These are phyloP conservation scores for Salix viminalis DNA, from an alignment of 345 rosid genomes.

Conservation along the genomic window DNA sequence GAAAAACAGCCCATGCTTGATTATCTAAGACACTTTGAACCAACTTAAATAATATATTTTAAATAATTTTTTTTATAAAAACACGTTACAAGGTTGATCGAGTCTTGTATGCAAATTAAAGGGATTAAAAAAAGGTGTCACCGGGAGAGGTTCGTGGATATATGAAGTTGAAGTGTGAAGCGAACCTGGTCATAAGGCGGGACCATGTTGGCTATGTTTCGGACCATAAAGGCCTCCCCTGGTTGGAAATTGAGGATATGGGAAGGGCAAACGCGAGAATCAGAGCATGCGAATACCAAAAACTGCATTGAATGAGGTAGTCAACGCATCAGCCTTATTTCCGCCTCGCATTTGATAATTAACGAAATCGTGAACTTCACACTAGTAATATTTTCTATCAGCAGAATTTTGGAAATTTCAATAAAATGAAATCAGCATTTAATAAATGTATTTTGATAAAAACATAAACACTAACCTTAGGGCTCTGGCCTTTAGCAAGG, in stretches of 20 bases:
- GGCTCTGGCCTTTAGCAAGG: slow-evolving; percentile 77
- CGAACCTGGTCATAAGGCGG: slow-evolving; percentile 73
- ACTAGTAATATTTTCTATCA: background rate
- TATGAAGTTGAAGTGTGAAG: background rate
- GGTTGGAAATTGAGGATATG: slow-evolving; percentile 85
- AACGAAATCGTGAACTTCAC: background rate
- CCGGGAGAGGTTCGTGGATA: background rate
- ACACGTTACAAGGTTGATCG: no score
- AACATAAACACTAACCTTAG: slow-evolving; percentile 51
- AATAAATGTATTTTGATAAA: background rate
- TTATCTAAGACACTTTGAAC: no score
- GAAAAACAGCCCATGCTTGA: no score
- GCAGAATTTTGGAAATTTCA: background rate
- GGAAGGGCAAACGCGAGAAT: slow-evolving; percentile 92
- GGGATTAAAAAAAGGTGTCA: background rate
- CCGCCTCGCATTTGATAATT: no score
- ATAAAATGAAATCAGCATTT: background rate
- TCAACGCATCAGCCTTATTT: no score
- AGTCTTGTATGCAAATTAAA: background rate
- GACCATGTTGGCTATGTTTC: slow-evolving; percentile 97
- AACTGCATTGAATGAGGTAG: slow-evolving; percentile 41
- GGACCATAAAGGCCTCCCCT: slow-evolving; percentile 92
- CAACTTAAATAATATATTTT: no score
- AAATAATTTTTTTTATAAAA: no score
- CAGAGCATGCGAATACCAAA: slow-evolving; percentile 96